A percentile compares a stretch with the other conserved stretches of the same genome.
Evolutionary conservation across 164 flowering plant species (phyloP).

Genomic region (Stephania yunnanensis): DNA sequence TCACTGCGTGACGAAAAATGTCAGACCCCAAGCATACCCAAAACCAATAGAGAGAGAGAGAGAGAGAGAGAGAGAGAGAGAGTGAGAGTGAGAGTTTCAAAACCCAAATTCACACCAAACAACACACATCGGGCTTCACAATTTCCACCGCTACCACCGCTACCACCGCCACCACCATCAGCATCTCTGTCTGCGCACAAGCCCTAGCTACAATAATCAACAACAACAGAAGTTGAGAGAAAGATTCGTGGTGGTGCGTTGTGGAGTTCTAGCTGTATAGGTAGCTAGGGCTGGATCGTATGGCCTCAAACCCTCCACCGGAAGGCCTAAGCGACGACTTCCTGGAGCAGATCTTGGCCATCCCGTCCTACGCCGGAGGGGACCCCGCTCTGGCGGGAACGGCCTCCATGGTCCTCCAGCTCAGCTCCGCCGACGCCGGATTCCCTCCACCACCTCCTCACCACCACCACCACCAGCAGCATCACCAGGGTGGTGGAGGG

Average conservation of each 20-base stretch:
- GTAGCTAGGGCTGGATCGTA: slow-evolving; percentile 7
- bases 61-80: too few species aligned
- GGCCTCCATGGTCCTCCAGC: slow-evolving; percentile 13
- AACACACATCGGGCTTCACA: too few species aligned
- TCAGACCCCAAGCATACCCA: background rate
- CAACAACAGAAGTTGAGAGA: background rate
- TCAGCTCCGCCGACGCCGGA: slow-evolving; percentile 31
- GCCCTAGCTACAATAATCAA: slow-evolving; percentile 10
- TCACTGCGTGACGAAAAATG: background rate
- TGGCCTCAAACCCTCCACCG: slow-evolving; percentile 63
- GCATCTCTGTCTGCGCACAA: background rate
- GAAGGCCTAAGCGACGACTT: slow-evolving; percentile 63
- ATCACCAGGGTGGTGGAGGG: slow-evolving; percentile 13
- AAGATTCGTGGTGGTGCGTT: too few species aligned
- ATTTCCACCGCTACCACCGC: too few species aligned
- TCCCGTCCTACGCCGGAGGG: slow-evolving; percentile 40
- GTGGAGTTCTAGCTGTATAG: too few species aligned
- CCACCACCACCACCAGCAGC: slow-evolving; percentile 25
- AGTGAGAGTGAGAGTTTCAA: background rate
- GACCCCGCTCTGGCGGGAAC: slow-evolving; percentile 30
- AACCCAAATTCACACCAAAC: background rate
- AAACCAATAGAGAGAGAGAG: too few species aligned
- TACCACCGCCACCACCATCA: too few species aligned
- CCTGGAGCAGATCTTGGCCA: slow-evolving; percentile 70
- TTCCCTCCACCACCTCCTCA: slow-evolving; percentile 12